Evolutionary conservation across 2,329 filamentous ascomycete genomes (phyloP).

Genomic region (Arthrobotrys entomopaga): DNA sequence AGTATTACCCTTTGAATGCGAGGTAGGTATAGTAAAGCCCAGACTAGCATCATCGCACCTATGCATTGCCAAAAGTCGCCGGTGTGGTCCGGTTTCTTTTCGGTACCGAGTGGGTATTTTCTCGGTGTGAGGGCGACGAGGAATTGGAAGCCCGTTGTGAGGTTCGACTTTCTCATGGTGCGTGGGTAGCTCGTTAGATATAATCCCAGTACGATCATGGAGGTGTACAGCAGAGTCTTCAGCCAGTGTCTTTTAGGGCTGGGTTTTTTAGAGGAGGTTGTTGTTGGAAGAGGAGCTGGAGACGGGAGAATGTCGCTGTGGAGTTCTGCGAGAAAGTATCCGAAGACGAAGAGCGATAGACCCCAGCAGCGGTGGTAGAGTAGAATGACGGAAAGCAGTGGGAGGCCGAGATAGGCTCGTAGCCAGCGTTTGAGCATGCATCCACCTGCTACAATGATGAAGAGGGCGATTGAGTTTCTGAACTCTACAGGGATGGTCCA

Average conservation of each 20-base stretch:
- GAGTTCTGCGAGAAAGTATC: slow-evolving; percentile 38
- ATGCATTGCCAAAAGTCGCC: slow-evolving; percentile 40
- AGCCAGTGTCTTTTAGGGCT: no score
- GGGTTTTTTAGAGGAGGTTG: background rate
- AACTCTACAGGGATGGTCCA: slow-evolving; percentile 47
- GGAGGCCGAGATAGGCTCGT: slow-evolving; percentile 22
- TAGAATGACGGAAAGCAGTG: background rate
- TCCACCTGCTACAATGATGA: slow-evolving; percentile 27
- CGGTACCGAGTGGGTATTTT: slow-evolving; percentile 15
- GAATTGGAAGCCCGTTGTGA: slow-evolving; percentile 38
- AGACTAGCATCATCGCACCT: slow-evolving; percentile 23
- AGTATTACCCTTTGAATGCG: slow-evolving; percentile 22
- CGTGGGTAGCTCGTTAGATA: slow-evolving; percentile 68
- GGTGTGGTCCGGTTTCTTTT: slow-evolving; percentile 10
- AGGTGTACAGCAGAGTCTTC: slow-evolving; percentile 61
- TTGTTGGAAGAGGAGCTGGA: slow-evolving; percentile 21
- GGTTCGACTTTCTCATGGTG: slow-evolving; percentile 60
- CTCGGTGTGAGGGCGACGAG: slow-evolving; percentile 18
- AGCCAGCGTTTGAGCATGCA: slow-evolving; percentile 25
- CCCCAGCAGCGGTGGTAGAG: slow-evolving; percentile 21
- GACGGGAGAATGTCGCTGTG: slow-evolving; percentile 38
- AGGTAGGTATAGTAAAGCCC: slow-evolving; percentile 34
- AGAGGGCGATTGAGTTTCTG: slow-evolving; percentile 28
- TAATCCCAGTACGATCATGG: slow-evolving; percentile 66
- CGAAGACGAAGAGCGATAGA: slow-evolving; percentile 33